Conservation (phyloP, 1,284 basidiomycete species). For the Stereum hirsutum region DNA sequence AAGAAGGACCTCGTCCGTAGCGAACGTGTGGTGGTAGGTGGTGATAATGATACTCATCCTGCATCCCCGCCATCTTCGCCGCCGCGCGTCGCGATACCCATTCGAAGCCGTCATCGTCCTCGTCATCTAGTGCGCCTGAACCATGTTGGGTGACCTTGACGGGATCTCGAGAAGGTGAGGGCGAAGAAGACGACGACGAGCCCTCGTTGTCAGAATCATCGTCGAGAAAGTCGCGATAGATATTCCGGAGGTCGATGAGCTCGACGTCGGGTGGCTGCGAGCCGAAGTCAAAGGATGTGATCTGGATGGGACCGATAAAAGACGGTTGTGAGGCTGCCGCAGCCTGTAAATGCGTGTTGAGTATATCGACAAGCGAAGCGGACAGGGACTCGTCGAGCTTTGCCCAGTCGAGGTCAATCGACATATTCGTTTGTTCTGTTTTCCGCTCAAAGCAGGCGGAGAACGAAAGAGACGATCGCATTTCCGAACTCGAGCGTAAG, state of each 20-base stretch:
- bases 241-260: conserved; percentile 87
- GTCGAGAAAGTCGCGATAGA: conserved; percentile 88
- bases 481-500: too few relatives aligned
- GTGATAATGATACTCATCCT: conserved; percentile 54
- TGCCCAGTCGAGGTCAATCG: conserved; percentile 75
- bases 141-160: conserved; percentile 45
- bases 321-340: conserved; percentile 77
- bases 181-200: too few relatives aligned
- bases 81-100: conserved; percentile 67
- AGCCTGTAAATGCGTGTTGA: conserved; percentile 73
- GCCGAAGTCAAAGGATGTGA: conserved; percentile 86
- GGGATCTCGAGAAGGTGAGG: conserved; percentile 28
- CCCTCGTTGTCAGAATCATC: conserved; percentile 45
- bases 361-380: conserved; percentile 58
- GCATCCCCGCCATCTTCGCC: conserved; percentile 29
- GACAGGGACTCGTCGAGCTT: conserved; percentile 69
- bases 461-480: too few relatives aligned
- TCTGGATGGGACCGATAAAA: conserved; percentile 87
- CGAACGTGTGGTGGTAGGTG: conserved; percentile 63
- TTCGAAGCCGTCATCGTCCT: conserved; percentile 59
- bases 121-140: conserved; percentile 20
- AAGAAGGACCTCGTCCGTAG: conserved; percentile 46
- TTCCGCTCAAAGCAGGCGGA: too few relatives aligned
- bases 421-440: too few relatives aligned
- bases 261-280: conserved; percentile 77